A percentile compares a stretch with the other conserved stretches of the same genome.
Evolutionary conservation across 495 filamentous ascomycete genomes (phyloP).

Genomic region (Penicillium roqueforti): DNA sequence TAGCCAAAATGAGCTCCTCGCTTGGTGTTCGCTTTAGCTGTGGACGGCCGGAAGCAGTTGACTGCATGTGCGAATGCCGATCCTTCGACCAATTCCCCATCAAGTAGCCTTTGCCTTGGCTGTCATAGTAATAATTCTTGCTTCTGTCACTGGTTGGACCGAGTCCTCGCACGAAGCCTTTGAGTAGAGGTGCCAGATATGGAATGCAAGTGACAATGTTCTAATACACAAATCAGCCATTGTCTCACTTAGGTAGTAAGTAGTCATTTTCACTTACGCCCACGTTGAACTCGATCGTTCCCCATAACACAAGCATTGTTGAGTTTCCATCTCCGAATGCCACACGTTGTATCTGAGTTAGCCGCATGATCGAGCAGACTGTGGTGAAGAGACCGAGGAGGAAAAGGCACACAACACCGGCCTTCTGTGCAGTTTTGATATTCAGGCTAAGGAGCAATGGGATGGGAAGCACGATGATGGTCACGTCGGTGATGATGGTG

Average conservation of each 20-base stretch:
- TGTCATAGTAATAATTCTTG: conserved; percentile 20
- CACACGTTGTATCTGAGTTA: conserved; percentile 51
- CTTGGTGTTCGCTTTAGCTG: conserved; percentile 31
- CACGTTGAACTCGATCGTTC: conserved; percentile 56
- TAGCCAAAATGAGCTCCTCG: conserved; percentile 44
- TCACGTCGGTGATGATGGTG: conserved; percentile 50
- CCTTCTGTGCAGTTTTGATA: conserved; percentile 47
- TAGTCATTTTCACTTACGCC: conserved; percentile 36
- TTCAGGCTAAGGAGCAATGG: conserved; percentile 50
- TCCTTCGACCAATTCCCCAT: conserved; percentile 35
- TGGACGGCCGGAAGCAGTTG: conserved; percentile 23
- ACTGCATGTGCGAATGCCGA: conserved; percentile 25
- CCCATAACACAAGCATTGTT: conserved; percentile 56
- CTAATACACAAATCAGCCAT: conserved; percentile 14
- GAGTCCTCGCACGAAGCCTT: conserved; percentile 34
- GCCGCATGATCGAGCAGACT: conserved; percentile 51
- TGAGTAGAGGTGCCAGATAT: conserved; percentile 43
- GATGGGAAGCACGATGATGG: conserved; percentile 51
- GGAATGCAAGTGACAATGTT: conserved; percentile 47
- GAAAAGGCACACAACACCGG: conserved; percentile 52
- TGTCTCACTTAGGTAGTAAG: no score
- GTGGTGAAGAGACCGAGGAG: conserved; percentile 56
- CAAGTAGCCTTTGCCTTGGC: conserved; percentile 22
- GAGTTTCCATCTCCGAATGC: conserved; percentile 51
- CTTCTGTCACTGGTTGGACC: conserved; percentile 18